Base-by-base conservation (phyloP, 2,329 filamentous ascomycete species). In the Epichloe hybrida region DNA sequence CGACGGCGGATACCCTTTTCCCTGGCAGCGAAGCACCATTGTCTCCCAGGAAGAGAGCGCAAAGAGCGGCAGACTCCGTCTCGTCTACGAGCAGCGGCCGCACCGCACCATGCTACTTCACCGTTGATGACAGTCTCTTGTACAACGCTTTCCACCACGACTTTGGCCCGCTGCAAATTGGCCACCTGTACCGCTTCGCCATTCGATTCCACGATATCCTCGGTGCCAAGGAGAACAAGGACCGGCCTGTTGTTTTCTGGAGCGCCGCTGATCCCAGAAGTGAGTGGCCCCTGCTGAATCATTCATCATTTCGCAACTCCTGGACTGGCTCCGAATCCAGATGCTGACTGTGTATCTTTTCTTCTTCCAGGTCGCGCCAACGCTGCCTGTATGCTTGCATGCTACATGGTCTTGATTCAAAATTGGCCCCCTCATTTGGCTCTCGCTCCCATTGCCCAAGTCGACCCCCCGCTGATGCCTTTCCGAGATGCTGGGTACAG, bases 61-160 rank as follows among this genome's bases (percentile, higher is more conserved):
- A 84, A 54, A 76, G 83, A 66, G 76, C 79, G 27, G 79, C 78
- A 53, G 74, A 80, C 35, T 78, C 76, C 21, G 44, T 74, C 79
- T 17, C 74, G 72, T 52, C 61, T 53, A 59, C 58, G 51, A 59
- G 56, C 56, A 62, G 58, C 53, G 43, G 42, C 15, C 57, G 62
- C 48, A 55, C 74, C 57, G 72, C 83, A 50, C 93, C 93, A 1
- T 90, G 87, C 65, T 98, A 97, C 72, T 98, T 98, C 69, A 91
- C 88, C 48, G 83, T 97, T 58, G 93, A 98, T 65, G 88, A 95
- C 64, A 84, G 76, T 40, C 81, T 98, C 43, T 77, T 95, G 45
- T 98, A 98, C 76, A 98, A 98, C 68, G 90, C 91, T 35, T 98
- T 98, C 70, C 90, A 97, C 70, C 90, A 94, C 62, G 93, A 98